Percentiles rank a stretch among this genome's conserved stretches.
Evolutionary conservation across 495 filamentous ascomycete genomes (phyloP).

Genomic region (Lepidopterella palustris): DNA sequence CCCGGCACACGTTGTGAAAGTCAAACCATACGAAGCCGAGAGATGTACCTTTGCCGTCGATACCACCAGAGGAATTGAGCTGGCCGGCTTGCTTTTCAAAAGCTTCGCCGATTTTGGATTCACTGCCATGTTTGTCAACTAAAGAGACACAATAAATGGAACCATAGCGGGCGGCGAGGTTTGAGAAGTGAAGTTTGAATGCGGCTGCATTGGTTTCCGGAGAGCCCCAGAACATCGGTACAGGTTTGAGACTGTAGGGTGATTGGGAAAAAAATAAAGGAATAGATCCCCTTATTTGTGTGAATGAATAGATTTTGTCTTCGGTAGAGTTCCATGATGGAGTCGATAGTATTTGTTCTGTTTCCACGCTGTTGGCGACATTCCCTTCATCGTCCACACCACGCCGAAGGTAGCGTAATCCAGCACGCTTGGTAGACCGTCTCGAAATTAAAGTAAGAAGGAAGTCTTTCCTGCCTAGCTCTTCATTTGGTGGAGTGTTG

Average conservation of each 20-base stretch:
- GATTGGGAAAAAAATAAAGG: slow-evolving; percentile 90
- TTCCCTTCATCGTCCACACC: slow-evolving; percentile 84
- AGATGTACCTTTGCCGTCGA: slow-evolving; percentile 45
- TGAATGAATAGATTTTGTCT: slow-evolving; percentile 65
- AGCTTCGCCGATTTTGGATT: slow-evolving; percentile 66
- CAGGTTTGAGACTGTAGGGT: slow-evolving; percentile 85
- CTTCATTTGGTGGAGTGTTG: slow-evolving; percentile 10
- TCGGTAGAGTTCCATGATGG: slow-evolving; percentile 52
- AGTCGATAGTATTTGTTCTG: slow-evolving; percentile 80
- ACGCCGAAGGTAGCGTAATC: slow-evolving; percentile 83
- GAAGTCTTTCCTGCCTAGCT: slow-evolving; percentile 39
- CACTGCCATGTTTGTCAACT: slow-evolving; percentile 78
- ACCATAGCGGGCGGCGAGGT: slow-evolving; percentile 61
- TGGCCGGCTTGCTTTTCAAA: slow-evolving; percentile 59
- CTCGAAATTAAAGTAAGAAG: slow-evolving; percentile 83
- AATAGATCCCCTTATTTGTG: slow-evolving; percentile 81
- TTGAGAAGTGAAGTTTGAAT: slow-evolving; percentile 70
- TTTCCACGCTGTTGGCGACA: slow-evolving; percentile 86
- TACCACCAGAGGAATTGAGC: slow-evolving; percentile 56
- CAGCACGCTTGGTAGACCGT: slow-evolving; percentile 74
- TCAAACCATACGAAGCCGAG: slow-evolving; percentile 91
- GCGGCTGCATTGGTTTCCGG: slow-evolving; percentile 67
- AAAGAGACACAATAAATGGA: slow-evolving; percentile 71
- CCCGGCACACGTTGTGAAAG: slow-evolving; percentile 82
- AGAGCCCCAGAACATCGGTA: slow-evolving; percentile 74